A percentile compares a stretch with the other conserved stretches of the same genome.
These are phyloP conservation scores for Raphanus raphanistrum DNA, from an alignment of 345 rosid genomes.

Conservation along the genomic window DNA sequence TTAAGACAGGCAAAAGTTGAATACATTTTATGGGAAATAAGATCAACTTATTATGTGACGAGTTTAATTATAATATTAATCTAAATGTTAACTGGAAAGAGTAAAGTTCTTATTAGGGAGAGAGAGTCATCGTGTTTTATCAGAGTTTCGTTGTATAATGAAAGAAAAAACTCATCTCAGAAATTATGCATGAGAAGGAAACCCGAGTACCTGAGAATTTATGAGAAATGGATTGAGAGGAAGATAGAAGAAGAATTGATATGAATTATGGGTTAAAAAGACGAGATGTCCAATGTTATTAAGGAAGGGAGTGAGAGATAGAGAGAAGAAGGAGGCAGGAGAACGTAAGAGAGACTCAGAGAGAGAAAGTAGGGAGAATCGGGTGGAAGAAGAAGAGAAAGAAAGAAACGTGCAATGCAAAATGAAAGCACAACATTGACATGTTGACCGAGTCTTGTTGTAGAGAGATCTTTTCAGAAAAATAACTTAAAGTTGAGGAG, in stretches of 20 bases:
- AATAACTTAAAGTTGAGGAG: not conserved
- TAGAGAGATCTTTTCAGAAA: too few species aligned
- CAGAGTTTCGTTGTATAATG: not conserved
- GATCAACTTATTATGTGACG: not conserved
- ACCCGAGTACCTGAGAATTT: conserved; percentile 31
- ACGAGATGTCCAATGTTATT: not conserved
- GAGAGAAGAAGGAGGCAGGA: conserved; percentile 9
- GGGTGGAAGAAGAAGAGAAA: conserved; percentile 3
- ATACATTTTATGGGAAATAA: conserved; percentile 13
- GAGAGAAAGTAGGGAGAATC: conserved; percentile 21
- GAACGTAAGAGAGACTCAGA: conserved; percentile 21
- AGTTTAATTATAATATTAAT: not conserved
- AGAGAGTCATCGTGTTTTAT: conserved; percentile 26
- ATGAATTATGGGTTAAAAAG: conserved; percentile 17
- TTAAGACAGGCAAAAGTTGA: conserved; percentile 12
- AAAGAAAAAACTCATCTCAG: conserved; percentile 13
- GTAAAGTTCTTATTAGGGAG: not conserved
- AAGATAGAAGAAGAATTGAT: not conserved
- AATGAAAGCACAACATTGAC: not conserved
- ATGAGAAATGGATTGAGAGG: conserved; percentile 10
- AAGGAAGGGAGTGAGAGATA: conserved; percentile 1
- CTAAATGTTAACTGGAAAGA: conserved; percentile 22
- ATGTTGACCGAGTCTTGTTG: too few species aligned
- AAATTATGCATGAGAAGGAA: conserved; percentile 15
- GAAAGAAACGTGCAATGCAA: conserved; percentile 38